phyloP scores from a whole-genome alignment of 208 protist species.

The Willaertia magna region DNA sequence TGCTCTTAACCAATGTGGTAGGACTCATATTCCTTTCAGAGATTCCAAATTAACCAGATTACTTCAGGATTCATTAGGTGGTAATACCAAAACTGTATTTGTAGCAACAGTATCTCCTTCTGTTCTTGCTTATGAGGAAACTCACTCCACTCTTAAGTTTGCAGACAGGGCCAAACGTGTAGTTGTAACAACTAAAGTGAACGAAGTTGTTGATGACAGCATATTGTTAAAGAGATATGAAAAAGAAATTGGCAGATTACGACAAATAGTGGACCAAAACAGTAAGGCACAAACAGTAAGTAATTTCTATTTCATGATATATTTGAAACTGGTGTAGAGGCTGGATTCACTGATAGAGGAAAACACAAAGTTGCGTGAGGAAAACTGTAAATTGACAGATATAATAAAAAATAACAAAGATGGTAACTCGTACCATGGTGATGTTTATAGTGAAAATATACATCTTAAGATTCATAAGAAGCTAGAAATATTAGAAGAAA shows the following conservation, averaged over 20 bases:
- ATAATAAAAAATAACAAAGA: not conserved
- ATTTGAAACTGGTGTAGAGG: not conserved
- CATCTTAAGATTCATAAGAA: not conserved
- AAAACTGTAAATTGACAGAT: not conserved
- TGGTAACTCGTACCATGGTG: not conserved
- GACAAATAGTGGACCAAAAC: not conserved
- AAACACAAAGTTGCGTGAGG: not conserved
- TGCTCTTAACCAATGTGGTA: slow-evolving; percentile 37
- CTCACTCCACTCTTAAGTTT: slow-evolving; percentile 57
- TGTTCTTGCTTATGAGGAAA: slow-evolving; percentile 36
- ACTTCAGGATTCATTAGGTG: slow-evolving; percentile 38
- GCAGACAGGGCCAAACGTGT: slow-evolving; percentile 44
- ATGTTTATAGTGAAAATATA: not conserved
- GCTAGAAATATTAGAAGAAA: not conserved
- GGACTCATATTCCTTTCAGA: slow-evolving; percentile 64
- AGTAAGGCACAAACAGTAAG: not conserved
- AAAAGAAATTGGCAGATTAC: not conserved
- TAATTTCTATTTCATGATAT: not conserved
- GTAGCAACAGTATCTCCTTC: slow-evolving; percentile 47
- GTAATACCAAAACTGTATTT: slow-evolving; percentile 56
- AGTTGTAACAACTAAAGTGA: slow-evolving; percentile 23
- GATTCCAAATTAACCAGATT: slow-evolving; percentile 55
- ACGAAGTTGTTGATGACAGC: slow-evolving; percentile 18
- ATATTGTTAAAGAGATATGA: not conserved
- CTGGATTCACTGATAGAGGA: not conserved